Evolutionary conservation across 2,329 filamentous ascomycete species (phyloP).

Genomic region (Xylariaceae sp.): DNA sequence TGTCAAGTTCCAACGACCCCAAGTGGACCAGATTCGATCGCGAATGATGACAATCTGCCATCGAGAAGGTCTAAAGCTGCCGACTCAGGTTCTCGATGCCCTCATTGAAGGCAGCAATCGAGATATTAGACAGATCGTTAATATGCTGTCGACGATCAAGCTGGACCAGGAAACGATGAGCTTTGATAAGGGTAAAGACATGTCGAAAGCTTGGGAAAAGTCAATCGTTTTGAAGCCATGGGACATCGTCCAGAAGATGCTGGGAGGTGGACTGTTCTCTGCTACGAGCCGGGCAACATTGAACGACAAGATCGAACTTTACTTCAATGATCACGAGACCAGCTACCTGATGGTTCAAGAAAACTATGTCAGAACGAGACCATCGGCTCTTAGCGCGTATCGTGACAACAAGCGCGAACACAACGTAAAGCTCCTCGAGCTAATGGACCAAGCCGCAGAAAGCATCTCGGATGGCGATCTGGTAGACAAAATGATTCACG

Average conservation of each 20-base stretch:
- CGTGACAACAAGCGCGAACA: slow-evolving; percentile 63
- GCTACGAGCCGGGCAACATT: slow-evolving; percentile 78
- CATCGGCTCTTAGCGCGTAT: slow-evolving; percentile 56
- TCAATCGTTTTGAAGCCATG: slow-evolving; percentile 94
- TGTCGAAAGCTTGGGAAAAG: slow-evolving; percentile 99
- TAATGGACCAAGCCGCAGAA: slow-evolving; percentile 82
- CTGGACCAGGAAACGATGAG: slow-evolving; percentile 77
- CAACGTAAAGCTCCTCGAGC: slow-evolving; percentile 77
- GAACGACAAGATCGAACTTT: slow-evolving; percentile 97
- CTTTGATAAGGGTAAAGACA: slow-evolving; percentile 81
- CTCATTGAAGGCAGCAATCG: slow-evolving; percentile 93
- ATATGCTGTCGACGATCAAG: slow-evolving; percentile 95
- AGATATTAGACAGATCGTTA: slow-evolving; percentile 96
- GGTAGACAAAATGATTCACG: slow-evolving; percentile 97
- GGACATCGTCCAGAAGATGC: slow-evolving; percentile 94
- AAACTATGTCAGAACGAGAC: slow-evolving; percentile 86
- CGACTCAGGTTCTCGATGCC: slow-evolving; percentile 78
- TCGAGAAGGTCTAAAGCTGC: slow-evolving; percentile 83
- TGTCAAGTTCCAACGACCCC: slow-evolving; percentile 82
- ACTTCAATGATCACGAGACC: slow-evolving; percentile 99
- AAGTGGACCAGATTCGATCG: slow-evolving; percentile 84
- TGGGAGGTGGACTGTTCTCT: slow-evolving; percentile 82
- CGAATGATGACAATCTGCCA: slow-evolving; percentile 94
- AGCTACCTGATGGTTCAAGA: slow-evolving; percentile 97
- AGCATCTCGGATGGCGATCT: slow-evolving; percentile 97